phyloP scores from a whole-genome alignment of 2,329 filamentous ascomycete species.

The Calonectria pteridis region DNA sequence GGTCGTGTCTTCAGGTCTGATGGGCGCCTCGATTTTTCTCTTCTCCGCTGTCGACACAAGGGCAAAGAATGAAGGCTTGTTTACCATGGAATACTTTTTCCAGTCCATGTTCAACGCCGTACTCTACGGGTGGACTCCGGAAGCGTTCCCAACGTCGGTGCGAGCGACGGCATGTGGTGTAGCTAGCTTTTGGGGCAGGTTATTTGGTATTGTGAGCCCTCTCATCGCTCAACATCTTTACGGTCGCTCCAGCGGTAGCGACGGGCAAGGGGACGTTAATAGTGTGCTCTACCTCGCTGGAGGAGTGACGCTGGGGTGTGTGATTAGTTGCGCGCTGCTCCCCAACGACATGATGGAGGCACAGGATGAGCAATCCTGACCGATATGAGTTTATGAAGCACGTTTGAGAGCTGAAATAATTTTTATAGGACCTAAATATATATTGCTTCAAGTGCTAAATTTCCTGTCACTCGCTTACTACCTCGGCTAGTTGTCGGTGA shows the following conservation, averaged over 20 bases:
- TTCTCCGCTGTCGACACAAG: not conserved
- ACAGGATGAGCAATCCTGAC: not conserved
- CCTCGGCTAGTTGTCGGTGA: not conserved
- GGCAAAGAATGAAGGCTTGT: not conserved
- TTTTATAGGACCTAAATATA: not conserved
- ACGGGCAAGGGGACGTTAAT: not conserved
- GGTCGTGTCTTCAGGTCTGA: slow-evolving; percentile 58
- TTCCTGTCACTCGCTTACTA: not conserved
- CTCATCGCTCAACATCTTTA: not conserved
- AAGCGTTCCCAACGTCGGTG: not conserved
- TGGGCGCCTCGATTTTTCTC: slow-evolving; percentile 32
- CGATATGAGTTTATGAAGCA: not conserved
- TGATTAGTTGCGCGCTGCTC: not conserved
- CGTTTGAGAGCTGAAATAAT: not conserved
- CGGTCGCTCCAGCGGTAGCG: not conserved
- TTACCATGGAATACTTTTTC: not conserved
- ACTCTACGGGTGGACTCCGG: not conserved
- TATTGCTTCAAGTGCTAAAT: not conserved
- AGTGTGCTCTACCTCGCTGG: not conserved
- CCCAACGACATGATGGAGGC: not conserved
- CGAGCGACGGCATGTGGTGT: not conserved
- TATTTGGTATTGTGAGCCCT: not conserved
- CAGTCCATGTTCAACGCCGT: not conserved
- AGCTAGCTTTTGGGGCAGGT: not conserved
- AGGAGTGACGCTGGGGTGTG: not conserved